Evolutionary conservation across 371 early-diverging fungal genomes (phyloP).

Genomic region (Lichtheimia ornata): DNA sequence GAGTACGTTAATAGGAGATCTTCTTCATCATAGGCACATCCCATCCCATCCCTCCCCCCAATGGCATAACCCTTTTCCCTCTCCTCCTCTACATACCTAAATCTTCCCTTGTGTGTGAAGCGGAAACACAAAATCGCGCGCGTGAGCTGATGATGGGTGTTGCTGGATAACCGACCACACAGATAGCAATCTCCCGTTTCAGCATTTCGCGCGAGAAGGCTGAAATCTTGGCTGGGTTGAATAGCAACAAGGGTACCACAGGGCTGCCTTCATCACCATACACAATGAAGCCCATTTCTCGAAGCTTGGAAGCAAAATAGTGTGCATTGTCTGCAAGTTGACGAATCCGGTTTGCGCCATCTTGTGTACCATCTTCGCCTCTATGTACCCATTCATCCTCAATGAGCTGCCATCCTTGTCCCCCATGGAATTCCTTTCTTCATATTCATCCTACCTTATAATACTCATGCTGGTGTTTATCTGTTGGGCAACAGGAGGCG

Average conservation of each 20-base stretch:
- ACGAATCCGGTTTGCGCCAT: constrained; percentile 84
- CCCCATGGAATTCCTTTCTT: no score
- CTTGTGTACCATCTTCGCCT: constrained; percentile 84
- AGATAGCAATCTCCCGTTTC: constrained; percentile 90
- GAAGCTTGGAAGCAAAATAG: constrained; percentile 82
- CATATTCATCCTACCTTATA: constrained; percentile 42
- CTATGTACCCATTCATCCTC: constrained; percentile 22
- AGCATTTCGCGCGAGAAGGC: constrained; percentile 96
- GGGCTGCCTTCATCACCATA: constrained; percentile 96
- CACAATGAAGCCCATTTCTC: constrained; percentile 93
- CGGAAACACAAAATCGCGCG: constrained; percentile 95
- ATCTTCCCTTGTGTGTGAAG: constrained; percentile 96
- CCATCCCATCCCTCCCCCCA: no score
- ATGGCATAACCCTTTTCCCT: no score
- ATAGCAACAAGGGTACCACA: constrained; percentile 92
- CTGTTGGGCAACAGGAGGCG: constrained; percentile 89
- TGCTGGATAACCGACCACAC: constrained; percentile 97
- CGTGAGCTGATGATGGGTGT: constrained; percentile 93
- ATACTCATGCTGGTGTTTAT: constrained; percentile 84
- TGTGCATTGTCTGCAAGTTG: constrained; percentile 83
- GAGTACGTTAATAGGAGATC: no score
- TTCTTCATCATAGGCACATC: no score
- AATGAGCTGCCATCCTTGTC: no score
- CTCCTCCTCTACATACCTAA: constrained; percentile 42
- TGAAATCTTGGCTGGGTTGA: constrained; percentile 96